Evolutionary conservation across 257 asterid species (phyloP).

Genomic region (Thymus mandschuricus): DNA sequence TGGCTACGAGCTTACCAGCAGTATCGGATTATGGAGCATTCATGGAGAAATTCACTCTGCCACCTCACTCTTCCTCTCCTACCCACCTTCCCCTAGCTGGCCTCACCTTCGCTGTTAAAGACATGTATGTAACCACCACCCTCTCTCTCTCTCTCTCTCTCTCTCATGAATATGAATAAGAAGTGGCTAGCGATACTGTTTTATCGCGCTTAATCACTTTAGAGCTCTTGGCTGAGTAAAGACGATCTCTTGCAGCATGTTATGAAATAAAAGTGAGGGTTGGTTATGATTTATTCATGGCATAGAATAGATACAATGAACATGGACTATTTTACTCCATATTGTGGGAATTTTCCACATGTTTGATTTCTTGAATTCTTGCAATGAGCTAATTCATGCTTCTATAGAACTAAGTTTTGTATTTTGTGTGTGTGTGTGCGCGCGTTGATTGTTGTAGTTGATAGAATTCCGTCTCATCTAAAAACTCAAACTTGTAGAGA

Average conservation of each 20-base stretch:
- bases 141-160: conserved; percentile 7
- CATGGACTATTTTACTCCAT: not conserved
- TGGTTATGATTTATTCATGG: not conserved
- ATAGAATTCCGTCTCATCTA: no score
- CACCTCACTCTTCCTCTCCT: conserved; percentile 46
- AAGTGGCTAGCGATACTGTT: conserved; percentile 6
- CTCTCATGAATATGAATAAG: not conserved
- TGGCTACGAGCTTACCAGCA: conserved; percentile 46
- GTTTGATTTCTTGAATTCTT: no score
- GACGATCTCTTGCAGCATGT: not conserved
- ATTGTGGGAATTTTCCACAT: no score
- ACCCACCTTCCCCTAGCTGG: conserved; percentile 55
- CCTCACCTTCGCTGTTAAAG: conserved; percentile 87
- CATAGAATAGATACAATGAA: not conserved
- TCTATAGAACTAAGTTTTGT: not conserved
- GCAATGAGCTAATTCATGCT: not conserved
- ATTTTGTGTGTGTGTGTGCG: no score
- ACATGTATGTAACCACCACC: conserved; percentile 53
- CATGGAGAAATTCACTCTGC: conserved; percentile 65
- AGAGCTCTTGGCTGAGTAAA: not conserved
- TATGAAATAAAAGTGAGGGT: not conserved
- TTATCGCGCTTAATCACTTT: not conserved
- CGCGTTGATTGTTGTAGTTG: no score
- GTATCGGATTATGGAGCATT: conserved; percentile 62
- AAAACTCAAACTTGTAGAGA: no score